Evolutionary conservation across 2,329 filamentous ascomycete genomes (phyloP).

Genomic region (Alternaria gansuensis): DNA sequence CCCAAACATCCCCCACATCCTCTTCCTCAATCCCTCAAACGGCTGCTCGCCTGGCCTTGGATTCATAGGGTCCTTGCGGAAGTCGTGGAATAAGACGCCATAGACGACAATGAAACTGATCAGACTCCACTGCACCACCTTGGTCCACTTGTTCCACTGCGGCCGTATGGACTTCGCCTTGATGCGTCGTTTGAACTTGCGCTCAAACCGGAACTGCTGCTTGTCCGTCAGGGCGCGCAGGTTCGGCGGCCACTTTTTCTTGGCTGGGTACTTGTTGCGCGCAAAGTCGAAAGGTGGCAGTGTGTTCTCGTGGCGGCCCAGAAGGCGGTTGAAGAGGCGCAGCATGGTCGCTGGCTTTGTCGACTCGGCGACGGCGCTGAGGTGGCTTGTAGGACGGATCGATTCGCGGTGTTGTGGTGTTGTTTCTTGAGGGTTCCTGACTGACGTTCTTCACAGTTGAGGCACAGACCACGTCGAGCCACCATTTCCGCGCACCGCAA

Average conservation of each 20-base stretch:
- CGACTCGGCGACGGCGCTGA: conserved; percentile 11
- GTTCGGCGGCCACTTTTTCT: conserved; percentile 81
- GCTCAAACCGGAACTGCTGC: conserved; percentile 80
- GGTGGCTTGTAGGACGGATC: conserved; percentile 6
- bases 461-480: conserved; percentile 9
- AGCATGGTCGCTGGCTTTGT: conserved; percentile 30
- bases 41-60: conserved; percentile 44
- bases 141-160: conserved; percentile 70
- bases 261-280: conserved; percentile 69
- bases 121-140: conserved; percentile 66
- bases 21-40: conserved; percentile 40
- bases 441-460: conserved; percentile 29
- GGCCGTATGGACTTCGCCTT: conserved; percentile 69
- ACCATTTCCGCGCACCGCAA: conserved; percentile 16
- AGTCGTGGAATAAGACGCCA: conserved; percentile 70
- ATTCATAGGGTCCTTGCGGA: conserved; percentile 47
- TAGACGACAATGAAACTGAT: conserved; percentile 64
- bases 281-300: conserved; percentile 55
- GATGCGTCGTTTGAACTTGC: conserved; percentile 77
- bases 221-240: conserved; percentile 73
- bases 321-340: conserved; percentile 59
- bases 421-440: conserved; percentile 18
- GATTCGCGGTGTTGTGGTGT: conserved; percentile 11
- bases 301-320: conserved; percentile 55
- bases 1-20: conserved; percentile 40